phyloP scores from a whole-genome alignment of 208 protist species.

The Histomonas meleagridis region DNA sequence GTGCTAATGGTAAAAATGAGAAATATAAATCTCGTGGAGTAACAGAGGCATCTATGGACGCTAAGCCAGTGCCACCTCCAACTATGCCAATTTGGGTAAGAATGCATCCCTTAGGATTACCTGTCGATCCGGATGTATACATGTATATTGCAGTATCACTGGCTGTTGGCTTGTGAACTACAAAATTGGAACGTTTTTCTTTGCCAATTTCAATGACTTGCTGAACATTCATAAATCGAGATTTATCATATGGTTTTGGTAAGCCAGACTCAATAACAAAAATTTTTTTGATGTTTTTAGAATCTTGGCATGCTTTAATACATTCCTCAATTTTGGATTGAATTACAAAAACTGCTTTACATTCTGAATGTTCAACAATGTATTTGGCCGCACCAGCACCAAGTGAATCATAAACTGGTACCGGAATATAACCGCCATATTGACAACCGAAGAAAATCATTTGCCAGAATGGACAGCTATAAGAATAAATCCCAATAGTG shows the following conservation, averaged over 20 bases:
- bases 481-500: background rate
- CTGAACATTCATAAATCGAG: background rate
- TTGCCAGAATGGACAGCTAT: background rate
- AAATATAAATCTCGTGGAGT: background rate
- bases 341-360: background rate
- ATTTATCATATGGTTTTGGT: background rate
- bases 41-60: background rate
- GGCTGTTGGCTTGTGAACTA: background rate
- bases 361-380: background rate
- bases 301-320: background rate
- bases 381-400: background rate
- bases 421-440: background rate
- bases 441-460: background rate
- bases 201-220: background rate
- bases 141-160: conserved; percentile 11
- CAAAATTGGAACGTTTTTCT: background rate
- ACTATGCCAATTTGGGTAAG: conserved; percentile 1
- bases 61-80: background rate
- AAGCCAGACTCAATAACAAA: background rate
- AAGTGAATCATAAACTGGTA: conserved; percentile 4
- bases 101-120: conserved; percentile 11
- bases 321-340: background rate
- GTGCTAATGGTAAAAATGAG: conserved; percentile 18
- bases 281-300: background rate
- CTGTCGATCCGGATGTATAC: conserved; percentile 19